Evolutionary conservation across 106 monocot genomes (phyloP), one percentile per base, ranked within the genome.

Genomic region (Ottelia alismoides): DNA sequence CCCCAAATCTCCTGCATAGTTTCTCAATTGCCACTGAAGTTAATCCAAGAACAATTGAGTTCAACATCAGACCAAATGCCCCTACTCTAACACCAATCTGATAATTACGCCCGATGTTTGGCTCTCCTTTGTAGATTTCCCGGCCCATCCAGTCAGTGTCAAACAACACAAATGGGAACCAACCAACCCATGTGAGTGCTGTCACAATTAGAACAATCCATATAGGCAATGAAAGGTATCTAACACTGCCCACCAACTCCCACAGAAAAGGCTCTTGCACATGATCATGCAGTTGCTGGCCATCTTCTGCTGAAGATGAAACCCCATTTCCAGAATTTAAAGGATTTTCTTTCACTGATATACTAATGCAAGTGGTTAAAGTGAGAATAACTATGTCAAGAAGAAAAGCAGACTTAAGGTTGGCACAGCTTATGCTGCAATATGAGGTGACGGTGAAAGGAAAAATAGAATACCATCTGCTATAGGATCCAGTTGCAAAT

Each of bases 121-220:
- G 98, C n/a, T 80, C 55, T 58, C 98, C 90, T 70, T 65, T 69
- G 25, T 83, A 99, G 27, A 99, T 79, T 48, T 99, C 98, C 30
- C 86, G 71, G 12, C 98, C 98, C 81, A 99, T 85, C 90, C 90
- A 99, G 71, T 99, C 98, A 31, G 90, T 99, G 32, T 99, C 86
- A 64, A 79, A 90, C 2, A 82, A 77, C 35, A 72, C 43, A 49
- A 99, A 99, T 7, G 90, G 82, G 69, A 86, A 90, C 90, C 79
- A 99, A 40, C 82, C 86, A 25, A 78, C 65, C 90, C 90, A 99
- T 46, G 82, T 76, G 40, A 99, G 69, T 51, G 73, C 74, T 32
- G 79, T 83, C 26, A 82, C 79, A 65, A 73, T 86, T 29, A 99
- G 76, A 66, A 83, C 78, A 24, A 77, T 89, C 82, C 82, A 86